Evolutionary conservation across 352 stramenopile genomes (phyloP), one percentile per base, ranked within the genome.

Genomic region (Globisporangium irregulare): DNA sequence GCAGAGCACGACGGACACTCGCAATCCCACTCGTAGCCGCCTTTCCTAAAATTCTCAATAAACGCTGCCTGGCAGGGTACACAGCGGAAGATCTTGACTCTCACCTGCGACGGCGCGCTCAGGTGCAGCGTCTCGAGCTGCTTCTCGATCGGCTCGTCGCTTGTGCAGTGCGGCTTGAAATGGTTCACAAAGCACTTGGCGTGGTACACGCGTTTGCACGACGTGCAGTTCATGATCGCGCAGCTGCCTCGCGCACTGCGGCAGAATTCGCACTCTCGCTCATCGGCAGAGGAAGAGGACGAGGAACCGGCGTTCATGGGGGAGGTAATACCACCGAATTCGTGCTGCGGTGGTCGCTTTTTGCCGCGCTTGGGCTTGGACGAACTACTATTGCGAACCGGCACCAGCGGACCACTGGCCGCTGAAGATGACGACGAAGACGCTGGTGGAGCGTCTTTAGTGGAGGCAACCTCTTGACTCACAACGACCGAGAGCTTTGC

Each of bases 251-350:
- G 60, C 7, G 58, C 32, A 36, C 74, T 74, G 18, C 64, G 75
- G 66, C 80, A 88, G 43, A 84, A 86, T 22, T 84, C 78, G n/a
- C 80, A 87, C 36, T 14, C 18, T 3, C 80, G 77, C 3, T 24
- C 53, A 15, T 66, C 38, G 4, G 51, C 46, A 29, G 32, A 32
- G 5, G 36, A 38, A 6, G 41, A 24, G 8, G 54, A 15, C 25
- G 56, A 22, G 27, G 27, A 59, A 12, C 2, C 34, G 6, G 10
- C 4, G 41, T 14, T 15, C 4, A 24, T n/a, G n/a, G 38, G 51
- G 24, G 62, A 29, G 1, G 51, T 54, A 12, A 68, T 56, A 6
- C 62, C 57, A 20, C 43, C 8, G 8, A 60, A 64, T 36, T 60
- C 64, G 7, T 48, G 62, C 29, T 48, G 62, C 29, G 25, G 62